Conservation (phyloP, 257 asterid species). For the Henckelia pumila region DNA sequence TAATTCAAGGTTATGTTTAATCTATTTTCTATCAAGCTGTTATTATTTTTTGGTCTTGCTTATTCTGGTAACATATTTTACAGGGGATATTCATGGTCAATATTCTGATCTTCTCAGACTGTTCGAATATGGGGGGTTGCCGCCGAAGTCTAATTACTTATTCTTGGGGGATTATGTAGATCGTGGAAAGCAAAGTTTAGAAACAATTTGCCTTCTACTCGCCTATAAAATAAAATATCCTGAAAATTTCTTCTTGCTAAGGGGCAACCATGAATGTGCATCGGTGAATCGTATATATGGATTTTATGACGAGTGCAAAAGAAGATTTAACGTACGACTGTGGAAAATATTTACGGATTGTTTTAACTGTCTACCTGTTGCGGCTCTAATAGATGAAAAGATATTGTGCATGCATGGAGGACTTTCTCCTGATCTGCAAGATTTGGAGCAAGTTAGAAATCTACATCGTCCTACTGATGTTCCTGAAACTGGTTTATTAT, state of each 20-base stretch:
- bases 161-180: constrained; percentile 82
- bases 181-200: constrained; percentile 83
- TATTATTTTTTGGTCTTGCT: not conserved
- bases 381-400: constrained; percentile 72
- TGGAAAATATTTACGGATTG: constrained; percentile 79
- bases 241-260: constrained; percentile 69
- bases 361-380: constrained; percentile 76
- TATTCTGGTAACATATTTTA: constrained; percentile 9
- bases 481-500: constrained; percentile 70
- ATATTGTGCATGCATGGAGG: constrained; percentile 89
- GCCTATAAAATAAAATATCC: constrained; percentile 76
- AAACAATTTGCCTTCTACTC: constrained; percentile 74
- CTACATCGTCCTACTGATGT: constrained; percentile 69
- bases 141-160: constrained; percentile 72
- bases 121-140: constrained; percentile 69
- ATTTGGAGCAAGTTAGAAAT: constrained; percentile 66
- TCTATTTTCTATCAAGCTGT: not conserved
- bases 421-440: constrained; percentile 64
- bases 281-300: constrained; percentile 76
- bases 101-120: constrained; percentile 76
- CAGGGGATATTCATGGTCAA: constrained; percentile 86
- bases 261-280: constrained; percentile 87
- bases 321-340: constrained; percentile 60
- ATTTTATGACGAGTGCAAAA: constrained; percentile 74
- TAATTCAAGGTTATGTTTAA: constrained; percentile 6